These are phyloP conservation scores for Candida multigemmis DNA, from an alignment of 805 yeast genomes.

Conservation along the genomic window DNA sequence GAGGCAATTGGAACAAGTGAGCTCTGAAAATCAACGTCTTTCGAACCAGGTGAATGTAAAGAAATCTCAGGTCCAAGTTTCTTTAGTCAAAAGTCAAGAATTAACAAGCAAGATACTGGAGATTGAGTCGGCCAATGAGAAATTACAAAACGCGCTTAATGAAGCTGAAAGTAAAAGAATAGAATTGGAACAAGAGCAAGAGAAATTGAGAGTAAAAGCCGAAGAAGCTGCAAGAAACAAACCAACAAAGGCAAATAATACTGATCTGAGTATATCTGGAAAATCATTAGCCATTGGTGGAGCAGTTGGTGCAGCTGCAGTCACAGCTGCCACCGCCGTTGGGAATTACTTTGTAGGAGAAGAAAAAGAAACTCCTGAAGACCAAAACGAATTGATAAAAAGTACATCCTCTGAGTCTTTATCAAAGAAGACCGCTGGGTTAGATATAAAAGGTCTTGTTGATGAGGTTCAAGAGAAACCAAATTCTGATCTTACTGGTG, in stretches of 20 bases:
- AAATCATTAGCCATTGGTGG: conserved; percentile 7
- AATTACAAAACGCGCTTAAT: conserved; percentile 14
- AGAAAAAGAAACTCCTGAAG: background rate
- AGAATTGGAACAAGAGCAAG: conserved; percentile 8
- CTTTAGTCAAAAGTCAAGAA: conserved; percentile 40
- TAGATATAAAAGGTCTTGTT: conserved; percentile 8
- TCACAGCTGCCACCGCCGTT: conserved; percentile 4
- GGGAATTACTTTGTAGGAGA: background rate
- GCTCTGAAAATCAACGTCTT: conserved; percentile 51
- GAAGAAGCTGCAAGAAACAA: conserved; percentile 7
- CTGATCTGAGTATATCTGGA: background rate
- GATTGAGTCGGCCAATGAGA: conserved; percentile 11
- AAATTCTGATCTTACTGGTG: conserved; percentile 18
- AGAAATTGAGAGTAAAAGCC: conserved; percentile 4
- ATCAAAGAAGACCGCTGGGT: too few species aligned
- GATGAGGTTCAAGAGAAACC: conserved; percentile 20
- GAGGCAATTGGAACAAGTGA: conserved; percentile 42
- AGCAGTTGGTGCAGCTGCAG: conserved; percentile 11
- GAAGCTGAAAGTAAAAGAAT: conserved; percentile 8
- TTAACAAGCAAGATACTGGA: conserved; percentile 19
- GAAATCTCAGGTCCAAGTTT: conserved; percentile 59
- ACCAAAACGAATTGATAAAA: background rate
- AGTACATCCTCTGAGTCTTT: too few species aligned
- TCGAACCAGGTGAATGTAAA: conserved; percentile 56
- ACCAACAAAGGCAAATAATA: conserved; percentile 6